Base-by-base conservation (phyloP, 345 rosid species). In the Brassica nigra region DNA sequence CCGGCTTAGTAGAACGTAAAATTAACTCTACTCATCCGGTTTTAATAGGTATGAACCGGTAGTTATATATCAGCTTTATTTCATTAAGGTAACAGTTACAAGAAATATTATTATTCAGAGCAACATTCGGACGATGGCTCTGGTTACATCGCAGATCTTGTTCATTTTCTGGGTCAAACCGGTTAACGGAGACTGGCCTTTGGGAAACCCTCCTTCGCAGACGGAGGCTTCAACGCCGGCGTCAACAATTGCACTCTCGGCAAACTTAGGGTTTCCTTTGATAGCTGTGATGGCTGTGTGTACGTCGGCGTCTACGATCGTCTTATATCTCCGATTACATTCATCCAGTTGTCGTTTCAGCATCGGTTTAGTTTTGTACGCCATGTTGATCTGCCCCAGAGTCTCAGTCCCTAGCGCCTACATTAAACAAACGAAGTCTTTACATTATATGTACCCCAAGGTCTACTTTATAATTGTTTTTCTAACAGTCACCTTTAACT, bases 201-300 rank as follows among this genome's bases (percentile, higher is more conserved):
- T 44, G 0, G 59, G 0, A 30, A 88, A 61, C 47, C 28, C 69
- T 70, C 37, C 57, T 55, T 76, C 83, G 20, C 90, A 87, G 1
- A 14, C 31, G 0, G 71, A 55, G 3, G 83, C 90, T 69, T 80
- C 86, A 2, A 34, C 70, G 33, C 73, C 68, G n/a, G 83, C 75
- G 33, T 83, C 89, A 0, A 31, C 16, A 3, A 83, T 23, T 2
- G 76, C 78, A 4, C 36, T 62, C 14, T 70, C 85, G 0, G 83
- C 86, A 28, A 84, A 85, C 66, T 83, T 86, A 1, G 83, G 81
- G 49, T 81, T 44, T 5, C 83, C 86, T 42, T 76, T 80, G 20
- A 87, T 36, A 29, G 85, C 86, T 14, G 62, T 78, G 20, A 81
- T 75, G 6, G 86, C 73, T 30, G 61, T 75, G 2, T 80, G 84